Conservation (phyloP, 2,329 filamentous ascomycete species). For the Aspergillus hortae region DNA sequence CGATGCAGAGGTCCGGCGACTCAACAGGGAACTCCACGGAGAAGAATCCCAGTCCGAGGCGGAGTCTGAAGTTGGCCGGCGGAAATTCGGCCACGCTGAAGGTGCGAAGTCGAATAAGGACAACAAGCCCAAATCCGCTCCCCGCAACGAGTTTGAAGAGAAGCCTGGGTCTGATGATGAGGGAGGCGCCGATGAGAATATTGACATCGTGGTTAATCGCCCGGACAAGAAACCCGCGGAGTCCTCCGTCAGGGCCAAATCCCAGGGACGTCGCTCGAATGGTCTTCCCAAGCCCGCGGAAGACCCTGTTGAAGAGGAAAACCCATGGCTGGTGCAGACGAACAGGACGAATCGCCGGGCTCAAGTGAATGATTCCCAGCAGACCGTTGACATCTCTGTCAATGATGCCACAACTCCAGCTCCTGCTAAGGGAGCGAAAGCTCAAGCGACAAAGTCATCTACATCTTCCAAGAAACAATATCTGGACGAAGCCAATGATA, state of each 20-base stretch:
- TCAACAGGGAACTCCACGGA: conserved; percentile 66
- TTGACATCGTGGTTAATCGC: conserved; percentile 34
- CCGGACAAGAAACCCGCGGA: conserved; percentile 14
- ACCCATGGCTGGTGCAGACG: conserved; percentile 37
- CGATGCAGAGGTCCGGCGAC: conserved; percentile 67
- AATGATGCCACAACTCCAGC: conserved; percentile 17
- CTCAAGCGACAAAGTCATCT: conserved; percentile 18
- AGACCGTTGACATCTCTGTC: conserved; percentile 32
- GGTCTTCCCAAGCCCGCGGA: conserved; percentile 17
- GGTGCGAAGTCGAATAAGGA: conserved; percentile 25
- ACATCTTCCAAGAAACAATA: conserved; percentile 16
- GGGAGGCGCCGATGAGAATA: conserved; percentile 21
- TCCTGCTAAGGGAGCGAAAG: conserved; percentile 17
- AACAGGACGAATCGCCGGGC: conserved; percentile 31
- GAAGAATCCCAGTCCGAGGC: conserved; percentile 56
- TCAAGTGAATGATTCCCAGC: conserved; percentile 23
- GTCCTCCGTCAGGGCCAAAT: conserved; percentile 15
- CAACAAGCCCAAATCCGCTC: conserved; percentile 23
- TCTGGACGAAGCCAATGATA: conserved; percentile 43
- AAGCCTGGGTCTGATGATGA: conserved; percentile 50
- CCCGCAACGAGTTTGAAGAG: conserved; percentile 61
- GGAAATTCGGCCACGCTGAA: conserved; percentile 38
- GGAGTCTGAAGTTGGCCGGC: conserved; percentile 62
- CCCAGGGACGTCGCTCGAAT: conserved; percentile 11
- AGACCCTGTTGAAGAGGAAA: conserved; percentile 26